Base-by-base conservation (phyloP, 371 early-diverging fungal genomes). In the Mucor saturninus region DNA sequence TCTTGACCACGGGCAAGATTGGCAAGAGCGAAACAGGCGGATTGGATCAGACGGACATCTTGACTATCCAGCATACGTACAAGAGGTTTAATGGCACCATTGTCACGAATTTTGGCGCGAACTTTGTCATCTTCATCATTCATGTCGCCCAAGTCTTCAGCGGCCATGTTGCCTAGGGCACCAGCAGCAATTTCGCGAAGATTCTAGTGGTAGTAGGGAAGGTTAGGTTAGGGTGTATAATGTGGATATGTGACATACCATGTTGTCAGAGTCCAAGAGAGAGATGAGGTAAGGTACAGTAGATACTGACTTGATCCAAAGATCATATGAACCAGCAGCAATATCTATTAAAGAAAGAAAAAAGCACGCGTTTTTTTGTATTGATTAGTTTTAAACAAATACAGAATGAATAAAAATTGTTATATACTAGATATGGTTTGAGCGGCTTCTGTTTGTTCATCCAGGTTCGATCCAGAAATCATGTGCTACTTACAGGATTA, bases 11-110 rank as follows among this genome's bases (percentile, higher is more conserved):
- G 87, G 4, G 88, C 86, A 69, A 92, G 65, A 63, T 89, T 91
- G n/a, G 91, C 89, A 30, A 92, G 56, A 4, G 92, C 90, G 75
- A 92, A 91, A 71, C 92, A 92, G 7, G 83, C 84, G 2, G 90
- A 88, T 61, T 89, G 88, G n/a, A 89, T 72, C 40, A 89, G 56
- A 6, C 50, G 61, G 14, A 52, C 62, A 11, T 69, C 69, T 4
- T 40, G 79, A 2, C 83, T 76, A 26, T 80, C 81, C 9, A 88
- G 61, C 59, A 91, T 59, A 10, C 72, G 76, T 38, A 86, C 80
- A 50, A 92, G 68, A 9, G 86, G 86, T 32, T 69, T 63, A 10
- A 89, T 63, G 3, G 79, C 89, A 11, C 92, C 91, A 59, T 84
- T 84, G 48, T 81, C 77, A 29, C 83, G 69, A 21, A 91, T 80